These are phyloP conservation scores for Prunus davidiana DNA, from an alignment of 306 rosid species.

Conservation along the genomic window DNA sequence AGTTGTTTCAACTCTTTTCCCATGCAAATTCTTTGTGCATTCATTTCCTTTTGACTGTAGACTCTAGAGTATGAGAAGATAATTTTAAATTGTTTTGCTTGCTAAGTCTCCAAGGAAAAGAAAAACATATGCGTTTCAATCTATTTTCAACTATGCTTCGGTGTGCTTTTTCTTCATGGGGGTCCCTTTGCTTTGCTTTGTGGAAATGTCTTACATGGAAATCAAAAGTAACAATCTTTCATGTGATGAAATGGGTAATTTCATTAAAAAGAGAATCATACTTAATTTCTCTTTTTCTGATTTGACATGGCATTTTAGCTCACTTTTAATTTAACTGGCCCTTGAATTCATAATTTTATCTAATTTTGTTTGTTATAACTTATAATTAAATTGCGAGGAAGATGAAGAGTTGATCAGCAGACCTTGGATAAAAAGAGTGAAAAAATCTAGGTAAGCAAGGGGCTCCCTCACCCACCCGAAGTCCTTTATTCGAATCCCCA, in stretches of 20 bases:
- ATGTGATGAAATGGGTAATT: background rate
- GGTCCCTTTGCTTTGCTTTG: conserved; percentile 15
- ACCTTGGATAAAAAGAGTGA: no score
- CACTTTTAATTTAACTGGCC: background rate
- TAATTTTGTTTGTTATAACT: background rate
- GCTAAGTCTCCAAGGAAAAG: conserved; percentile 21
- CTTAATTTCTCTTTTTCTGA: conserved; percentile 5
- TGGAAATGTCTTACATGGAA: conserved; percentile 12
- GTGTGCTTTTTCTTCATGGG: conserved; percentile 37
- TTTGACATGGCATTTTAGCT: conserved; percentile 1
- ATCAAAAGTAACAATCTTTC: conserved; percentile 25
- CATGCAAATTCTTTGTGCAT: background rate
- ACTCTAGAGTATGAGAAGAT: no score
- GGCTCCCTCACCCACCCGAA: no score
- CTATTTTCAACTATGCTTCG: conserved; percentile 38
- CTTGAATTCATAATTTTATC: background rate
- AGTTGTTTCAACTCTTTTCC: background rate
- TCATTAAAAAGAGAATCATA: conserved; percentile 16
- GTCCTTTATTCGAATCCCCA: no score
- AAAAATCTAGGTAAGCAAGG: no score
- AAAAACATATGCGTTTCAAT: conserved; percentile 40
- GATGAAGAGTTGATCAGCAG: background rate
- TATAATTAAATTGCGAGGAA: background rate
- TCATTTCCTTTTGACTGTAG: background rate
- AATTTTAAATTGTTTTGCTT: background rate